Evolutionary conservation across 2,329 filamentous ascomycete genomes (phyloP), one percentile per base, ranked within the genome.

Genomic region (Calonectria pauciramosa): DNA sequence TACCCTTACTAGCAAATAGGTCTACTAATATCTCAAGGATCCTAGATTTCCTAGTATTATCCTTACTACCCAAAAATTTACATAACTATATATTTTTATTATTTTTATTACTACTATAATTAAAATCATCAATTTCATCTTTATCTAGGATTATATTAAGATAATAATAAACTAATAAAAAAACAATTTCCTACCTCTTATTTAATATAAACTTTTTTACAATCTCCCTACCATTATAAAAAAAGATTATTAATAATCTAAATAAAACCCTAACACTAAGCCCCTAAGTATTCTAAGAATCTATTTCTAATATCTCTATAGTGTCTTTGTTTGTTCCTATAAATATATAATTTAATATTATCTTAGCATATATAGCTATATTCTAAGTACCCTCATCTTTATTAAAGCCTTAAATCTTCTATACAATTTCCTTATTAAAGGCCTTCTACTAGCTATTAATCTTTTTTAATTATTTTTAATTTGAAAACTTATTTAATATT

Each of bases 151-250:
- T 54, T 2, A 0, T 54, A n/a, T 71, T 30, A 18, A 71, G 63
- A 23, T 71, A n/a, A n/a, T 28, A 26, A 36, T 20, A 72, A 4
- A 72, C 44, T 14, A 72, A 30, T n/a, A 72, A 54, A 28, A 72
- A 68, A 44, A 44, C 54, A 28, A 68, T 64, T 30, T 51, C 16
- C 52, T 72, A n/a, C 44, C 34, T 47, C 41, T 65, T 13, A 34
- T 72, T 72, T 14, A 72, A 3, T 2, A 41, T 64, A 44, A 68
- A 56, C 20, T 54, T 68, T 2, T 23, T 54, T 36, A 26, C 23
- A 4, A 72, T 52, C 10, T 72, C 1, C 36, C 56, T 44, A 18
- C 56, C 36, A 36, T 20, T 26, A 34, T 54, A 10, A 13, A 69
- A 47, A 18, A 72, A 72, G 13, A 34, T 64, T 0, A 34, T 69